Evolutionary conservation across 2,329 filamentous ascomycete genomes (phyloP).

Genomic region (Trichocomaceae sp.): DNA sequence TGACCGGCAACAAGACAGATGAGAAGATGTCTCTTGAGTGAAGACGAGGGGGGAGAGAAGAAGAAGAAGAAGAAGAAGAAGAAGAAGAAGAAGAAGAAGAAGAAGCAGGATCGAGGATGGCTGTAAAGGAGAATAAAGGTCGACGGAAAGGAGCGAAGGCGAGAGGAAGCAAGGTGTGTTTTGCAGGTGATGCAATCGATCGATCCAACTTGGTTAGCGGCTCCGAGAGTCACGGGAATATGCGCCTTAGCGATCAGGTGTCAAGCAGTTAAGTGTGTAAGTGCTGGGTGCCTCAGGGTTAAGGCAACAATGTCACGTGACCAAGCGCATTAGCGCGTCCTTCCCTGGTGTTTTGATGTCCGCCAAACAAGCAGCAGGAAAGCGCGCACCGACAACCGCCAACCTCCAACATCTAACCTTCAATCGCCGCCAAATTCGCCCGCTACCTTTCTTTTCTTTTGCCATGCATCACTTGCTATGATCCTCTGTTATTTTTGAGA

Average conservation of each 20-base stretch:
- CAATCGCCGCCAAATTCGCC: not conserved
- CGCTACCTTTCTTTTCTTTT: not conserved
- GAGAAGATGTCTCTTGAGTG: constrained; percentile 5
- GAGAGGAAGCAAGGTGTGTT: constrained; percentile 8
- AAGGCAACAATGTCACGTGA: constrained; percentile 16
- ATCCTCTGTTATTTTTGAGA: not conserved
- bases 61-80: too few relatives aligned
- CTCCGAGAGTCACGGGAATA: not conserved
- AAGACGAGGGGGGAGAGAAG: not conserved
- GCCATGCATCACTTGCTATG: not conserved
- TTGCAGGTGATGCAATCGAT: constrained; percentile 17
- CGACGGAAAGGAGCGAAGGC: not conserved
- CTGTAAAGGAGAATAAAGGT: constrained; percentile 4
- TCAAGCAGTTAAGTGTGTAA: not conserved
- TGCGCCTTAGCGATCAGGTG: not conserved
- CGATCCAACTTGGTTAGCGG: constrained; percentile 1
- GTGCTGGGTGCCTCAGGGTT: not conserved
- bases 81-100: not conserved
- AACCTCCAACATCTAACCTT: too few relatives aligned
- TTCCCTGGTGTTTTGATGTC: constrained; percentile 14
- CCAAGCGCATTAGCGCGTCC: constrained; percentile 11
- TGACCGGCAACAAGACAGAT: not conserved
- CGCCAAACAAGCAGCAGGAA: not conserved
- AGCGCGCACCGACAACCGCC: constrained; percentile 5
- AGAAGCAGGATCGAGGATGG: not conserved